A percentile compares a stretch with the other conserved stretches of the same genome.
phyloP scores from a whole-genome alignment of 2,329 filamentous ascomycete genomes.

The Gaeumannomyces sp. region DNA sequence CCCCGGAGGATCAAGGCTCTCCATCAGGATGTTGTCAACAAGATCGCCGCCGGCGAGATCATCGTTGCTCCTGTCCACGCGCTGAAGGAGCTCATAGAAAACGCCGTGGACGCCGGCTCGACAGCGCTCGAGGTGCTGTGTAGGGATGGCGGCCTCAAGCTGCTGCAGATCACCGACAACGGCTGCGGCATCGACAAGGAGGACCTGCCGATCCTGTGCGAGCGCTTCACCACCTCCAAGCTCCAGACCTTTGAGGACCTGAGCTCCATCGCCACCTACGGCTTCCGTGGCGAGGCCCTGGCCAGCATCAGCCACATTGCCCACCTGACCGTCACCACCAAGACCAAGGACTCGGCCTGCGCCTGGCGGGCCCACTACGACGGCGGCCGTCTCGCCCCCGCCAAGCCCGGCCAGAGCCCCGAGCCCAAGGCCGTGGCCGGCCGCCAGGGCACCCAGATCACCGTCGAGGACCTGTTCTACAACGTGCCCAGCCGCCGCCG shows the following conservation, averaged over 20 bases:
- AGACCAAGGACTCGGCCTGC: slow-evolving; percentile 78
- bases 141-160: slow-evolving; percentile 90
- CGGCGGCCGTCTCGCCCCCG: slow-evolving; percentile 70
- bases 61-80: slow-evolving; percentile 96
- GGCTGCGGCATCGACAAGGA: slow-evolving; percentile 95
- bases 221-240: slow-evolving; percentile 96
- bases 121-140: slow-evolving; percentile 85
- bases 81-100: slow-evolving; percentile 93
- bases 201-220: slow-evolving; percentile 84
- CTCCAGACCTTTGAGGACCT: slow-evolving; percentile 90
- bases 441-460: slow-evolving; percentile 86
- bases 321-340: slow-evolving; percentile 90
- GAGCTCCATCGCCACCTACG: slow-evolving; percentile 84
- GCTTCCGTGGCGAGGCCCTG: slow-evolving; percentile 93
- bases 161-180: slow-evolving; percentile 96
- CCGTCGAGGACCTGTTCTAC: slow-evolving; percentile 95
- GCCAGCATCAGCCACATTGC: slow-evolving; percentile 98
- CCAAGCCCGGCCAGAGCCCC: slow-evolving; percentile 79
- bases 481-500: slow-evolving; percentile 83
- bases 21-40: slow-evolving; percentile 91
- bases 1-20: slow-evolving; percentile 45
- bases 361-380: slow-evolving; percentile 89
- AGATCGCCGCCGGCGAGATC: slow-evolving; percentile 96
- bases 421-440: slow-evolving; percentile 87
- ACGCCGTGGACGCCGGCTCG: slow-evolving; percentile 93